phyloP scores from a whole-genome alignment of 73 alveolate species.

The Tetrahymena malaccensis region DNA sequence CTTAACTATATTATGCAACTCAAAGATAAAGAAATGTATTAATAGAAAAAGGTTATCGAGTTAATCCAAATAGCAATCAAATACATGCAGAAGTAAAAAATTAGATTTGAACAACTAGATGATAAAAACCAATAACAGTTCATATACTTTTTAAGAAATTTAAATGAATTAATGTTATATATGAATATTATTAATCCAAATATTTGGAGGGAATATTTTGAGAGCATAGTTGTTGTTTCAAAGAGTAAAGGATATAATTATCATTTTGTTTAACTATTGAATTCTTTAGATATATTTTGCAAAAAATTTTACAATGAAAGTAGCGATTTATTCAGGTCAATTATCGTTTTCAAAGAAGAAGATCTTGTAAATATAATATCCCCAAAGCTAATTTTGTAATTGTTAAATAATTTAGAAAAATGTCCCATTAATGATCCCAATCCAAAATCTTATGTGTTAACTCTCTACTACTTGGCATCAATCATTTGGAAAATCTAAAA shows the following conservation, averaged over 20 bases:
- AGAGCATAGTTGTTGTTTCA: not conserved
- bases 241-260: not conserved
- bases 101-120: not conserved
- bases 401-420: not conserved
- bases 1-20: not conserved
- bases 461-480: not conserved
- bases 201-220: not conserved
- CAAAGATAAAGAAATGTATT: not conserved
- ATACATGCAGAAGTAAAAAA: not conserved
- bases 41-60: not conserved
- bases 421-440: not conserved
- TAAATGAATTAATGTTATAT: not conserved
- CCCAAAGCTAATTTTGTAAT: not conserved
- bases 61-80: not conserved
- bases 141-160: not conserved
- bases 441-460: not conserved
- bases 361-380: not conserved
- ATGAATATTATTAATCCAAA: not conserved
- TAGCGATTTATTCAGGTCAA: not conserved
- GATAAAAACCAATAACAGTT: not conserved
- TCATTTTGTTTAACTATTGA: not conserved
- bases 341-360: not conserved
- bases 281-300: not conserved
- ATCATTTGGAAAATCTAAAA: not conserved
- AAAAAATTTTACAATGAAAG: not conserved